Conservation (phyloP, 345 rosid species). For the Kernera saxatilis region DNA sequence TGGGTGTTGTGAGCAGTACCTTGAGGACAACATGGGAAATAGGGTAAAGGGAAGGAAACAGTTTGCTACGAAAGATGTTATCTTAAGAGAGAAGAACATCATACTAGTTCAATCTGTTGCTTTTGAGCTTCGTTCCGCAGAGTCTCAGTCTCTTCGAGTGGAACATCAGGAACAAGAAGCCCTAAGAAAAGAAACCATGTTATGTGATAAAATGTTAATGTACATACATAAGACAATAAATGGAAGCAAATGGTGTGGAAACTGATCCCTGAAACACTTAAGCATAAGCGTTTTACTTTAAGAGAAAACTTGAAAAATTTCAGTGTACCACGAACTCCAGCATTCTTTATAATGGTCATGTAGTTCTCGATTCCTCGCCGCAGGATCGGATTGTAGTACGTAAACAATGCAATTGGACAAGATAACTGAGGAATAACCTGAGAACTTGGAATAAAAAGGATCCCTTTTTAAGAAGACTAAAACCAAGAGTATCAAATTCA, state of each 20-base stretch:
- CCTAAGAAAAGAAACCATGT: conserved; percentile 35
- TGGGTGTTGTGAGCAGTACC: conserved; percentile 89
- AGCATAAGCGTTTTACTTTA: neutral
- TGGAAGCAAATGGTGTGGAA: neutral
- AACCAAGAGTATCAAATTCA: neutral
- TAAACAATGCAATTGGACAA: conserved; percentile 76
- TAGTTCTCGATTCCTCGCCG: conserved; percentile 67
- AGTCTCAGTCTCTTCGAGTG: conserved; percentile 82
- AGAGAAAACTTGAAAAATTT: conserved; percentile 1
- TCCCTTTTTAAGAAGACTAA: neutral
- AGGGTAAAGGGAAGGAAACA: neutral
- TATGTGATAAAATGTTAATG: neutral
- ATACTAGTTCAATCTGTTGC: conserved; percentile 69
- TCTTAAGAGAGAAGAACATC: neutral
- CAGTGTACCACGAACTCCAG: conserved; percentile 62
- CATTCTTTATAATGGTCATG: conserved; percentile 56
- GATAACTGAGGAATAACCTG: conserved; percentile 79
- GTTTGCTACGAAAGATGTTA: neutral
- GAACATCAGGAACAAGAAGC: conserved; percentile 96
- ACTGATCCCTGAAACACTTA: neutral
- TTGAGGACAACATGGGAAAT: conserved; percentile 21
- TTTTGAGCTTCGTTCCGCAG: conserved; percentile 68
- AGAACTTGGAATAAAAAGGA: neutral
- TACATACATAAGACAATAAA: neutral
- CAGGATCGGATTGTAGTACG: conserved; percentile 83